Percentiles rank a stretch among this genome's conserved stretches.
Conservation (phyloP, 139 green algal genomes). For the Closterium sp. region DNA sequence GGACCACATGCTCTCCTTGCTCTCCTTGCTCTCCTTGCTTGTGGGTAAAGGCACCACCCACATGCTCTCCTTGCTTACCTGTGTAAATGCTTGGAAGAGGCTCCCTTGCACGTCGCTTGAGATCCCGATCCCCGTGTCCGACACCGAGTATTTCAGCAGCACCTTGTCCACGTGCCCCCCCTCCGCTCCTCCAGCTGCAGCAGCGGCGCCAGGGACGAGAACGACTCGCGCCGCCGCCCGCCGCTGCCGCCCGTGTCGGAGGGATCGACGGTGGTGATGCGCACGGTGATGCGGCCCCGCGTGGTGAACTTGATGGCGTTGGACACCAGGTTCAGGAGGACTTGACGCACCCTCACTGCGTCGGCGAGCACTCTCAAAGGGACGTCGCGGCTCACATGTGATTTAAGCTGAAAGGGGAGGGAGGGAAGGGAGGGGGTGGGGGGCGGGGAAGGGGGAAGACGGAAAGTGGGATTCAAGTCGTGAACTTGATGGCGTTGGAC, state of each 20-base stretch:
- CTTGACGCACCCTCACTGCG: conserved; percentile 29
- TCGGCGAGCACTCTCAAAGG: conserved; percentile 35
- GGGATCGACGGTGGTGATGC: neutral
- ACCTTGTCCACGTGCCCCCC: neutral
- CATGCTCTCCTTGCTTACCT: neutral
- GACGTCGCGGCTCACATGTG: neutral
- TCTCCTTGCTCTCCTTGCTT: neutral
- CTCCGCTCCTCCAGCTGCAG: neutral
- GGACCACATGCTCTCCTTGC: too few relatives aligned
- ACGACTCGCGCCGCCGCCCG: neutral
- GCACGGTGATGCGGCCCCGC: conserved; percentile 21
- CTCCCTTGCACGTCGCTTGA: neutral
- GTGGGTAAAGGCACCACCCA: too few relatives aligned
- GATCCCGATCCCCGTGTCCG: conserved; percentile 35
- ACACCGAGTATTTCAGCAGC: conserved; percentile 5
- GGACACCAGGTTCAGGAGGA: conserved; percentile 44
- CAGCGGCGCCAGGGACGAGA: neutral
- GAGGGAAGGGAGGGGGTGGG: neutral
- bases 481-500: too few relatives aligned
- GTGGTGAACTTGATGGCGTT: conserved; percentile 51
- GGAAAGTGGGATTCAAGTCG: too few relatives aligned
- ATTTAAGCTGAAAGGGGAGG: neutral
- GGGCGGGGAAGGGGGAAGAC: too few relatives aligned
- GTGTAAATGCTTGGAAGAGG: conserved; percentile 39
- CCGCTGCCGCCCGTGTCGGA: neutral